Evolutionary conservation across 2,329 filamentous ascomycete species (phyloP).

Genomic region (Tolypocladium sp.): DNA sequence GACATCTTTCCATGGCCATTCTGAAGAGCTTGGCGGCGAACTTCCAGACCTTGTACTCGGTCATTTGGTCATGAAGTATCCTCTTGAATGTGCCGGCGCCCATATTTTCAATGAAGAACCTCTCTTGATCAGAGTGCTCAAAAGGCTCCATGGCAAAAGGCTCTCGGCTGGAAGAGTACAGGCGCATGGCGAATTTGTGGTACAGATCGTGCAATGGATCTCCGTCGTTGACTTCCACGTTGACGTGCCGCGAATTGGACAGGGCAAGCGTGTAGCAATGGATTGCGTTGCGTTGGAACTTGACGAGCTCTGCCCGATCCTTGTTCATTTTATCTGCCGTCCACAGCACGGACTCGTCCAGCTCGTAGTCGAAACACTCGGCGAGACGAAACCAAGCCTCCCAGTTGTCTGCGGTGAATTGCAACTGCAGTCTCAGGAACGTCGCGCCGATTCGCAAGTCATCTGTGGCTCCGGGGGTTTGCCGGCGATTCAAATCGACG

Average conservation of each 20-base stretch:
- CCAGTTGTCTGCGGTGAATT: conserved; percentile 76
- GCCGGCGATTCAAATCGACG: conserved; percentile 61
- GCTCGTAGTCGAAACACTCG: conserved; percentile 78
- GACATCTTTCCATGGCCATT: conserved; percentile 44
- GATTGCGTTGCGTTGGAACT: conserved; percentile 69
- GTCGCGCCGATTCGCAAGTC: conserved; percentile 75
- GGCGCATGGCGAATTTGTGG: conserved; percentile 50
- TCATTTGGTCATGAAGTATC: conserved; percentile 46
- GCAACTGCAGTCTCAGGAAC: conserved; percentile 72
- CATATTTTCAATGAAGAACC: conserved; percentile 45
- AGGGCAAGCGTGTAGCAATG: conserved; percentile 64
- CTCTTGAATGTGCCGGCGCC: conserved; percentile 42
- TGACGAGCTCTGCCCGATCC: conserved; percentile 63
- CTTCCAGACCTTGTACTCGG: conserved; percentile 52
- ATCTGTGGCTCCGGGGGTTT: conserved; percentile 70
- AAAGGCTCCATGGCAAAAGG: conserved; percentile 57
- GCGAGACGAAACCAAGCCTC: conserved; percentile 85
- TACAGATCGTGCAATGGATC: conserved; percentile 50
- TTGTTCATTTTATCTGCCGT: conserved; percentile 87
- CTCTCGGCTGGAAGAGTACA: conserved; percentile 53
- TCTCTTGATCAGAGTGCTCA: conserved; percentile 44
- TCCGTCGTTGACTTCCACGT: conserved; percentile 34
- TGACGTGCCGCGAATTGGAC: conserved; percentile 41
- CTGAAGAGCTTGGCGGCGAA: conserved; percentile 47
- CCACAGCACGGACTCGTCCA: conserved; percentile 84